Base-by-base conservation (phyloP, 176 grass and related monocot species). In the Aegilops longissima region DNA sequence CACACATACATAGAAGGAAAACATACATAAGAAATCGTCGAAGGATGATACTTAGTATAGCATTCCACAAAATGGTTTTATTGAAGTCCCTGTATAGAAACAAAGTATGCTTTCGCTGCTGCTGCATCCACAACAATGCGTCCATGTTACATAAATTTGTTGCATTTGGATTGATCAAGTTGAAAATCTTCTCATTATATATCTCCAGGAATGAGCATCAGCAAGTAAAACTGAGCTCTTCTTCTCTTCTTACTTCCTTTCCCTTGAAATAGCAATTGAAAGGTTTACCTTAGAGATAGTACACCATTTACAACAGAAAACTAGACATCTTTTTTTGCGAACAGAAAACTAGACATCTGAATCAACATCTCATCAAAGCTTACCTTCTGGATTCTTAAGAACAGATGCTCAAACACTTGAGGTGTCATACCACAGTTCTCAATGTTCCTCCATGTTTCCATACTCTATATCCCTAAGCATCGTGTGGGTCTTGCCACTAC, bases 131-230 rank as follows among this genome's bases (percentile, higher is more conserved):
- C 39, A 42, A 42, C 2, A 42, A 42, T 42, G 39, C 9, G 9
- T 42, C 39, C 39, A 42, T 1, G 9, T 42, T 42, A 42, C 39
- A 42, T 42, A 42, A 91, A 88, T 95, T 97, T 77, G 80, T 86
- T 77, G 82, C 83, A 62, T 85, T 84, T 88, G 95, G 90, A 73
- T 95, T 83, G 30, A 97, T 89, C 25, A 97, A 89, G 88, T 97
- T 92, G 51, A 94, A 68, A 86, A 95, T 97, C 9, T 93, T 90
- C 34, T 97, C 92, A 67, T 97, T 97, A 63, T 97, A 97, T 49
- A 97, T 97, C 87, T 97, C 92, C 79, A 97, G 54, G 52, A 97
- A 97, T 36, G 95, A 97, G 73, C 95, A 97, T 92, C 88, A 91
- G 79, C 11, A 45, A 12, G 11, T 45, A 45, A 45, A 45, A 45